Evolutionary conservation across 1,139 yeast species (phyloP), one percentile per base, ranked within the genome.

Genomic region (Sporopachydermia cereana): DNA sequence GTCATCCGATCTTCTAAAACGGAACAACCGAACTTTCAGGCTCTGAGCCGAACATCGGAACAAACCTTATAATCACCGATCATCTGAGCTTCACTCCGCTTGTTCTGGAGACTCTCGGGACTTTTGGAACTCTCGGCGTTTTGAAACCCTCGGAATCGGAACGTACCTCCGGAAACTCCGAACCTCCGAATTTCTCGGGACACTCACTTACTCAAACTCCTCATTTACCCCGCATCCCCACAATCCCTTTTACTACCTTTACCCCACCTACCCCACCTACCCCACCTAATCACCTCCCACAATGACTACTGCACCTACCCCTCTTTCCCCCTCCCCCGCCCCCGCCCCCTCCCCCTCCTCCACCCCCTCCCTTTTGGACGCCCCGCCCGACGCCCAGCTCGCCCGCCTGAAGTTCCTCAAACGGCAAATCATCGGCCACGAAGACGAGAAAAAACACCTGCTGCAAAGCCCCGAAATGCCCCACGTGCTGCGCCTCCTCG

Each of bases 341-440:
- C n/a, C 21, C 31, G 43, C 41, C 29, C 42, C 24, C 42, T 4
- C 43, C 18, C 42, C 41, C 43, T 43, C 27, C 44, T 24, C 22
- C 44, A 22, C 45, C 27, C 4, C 18, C 45, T 43, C 3, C 42
- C 41, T 9, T 3, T n/a, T 20, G 17, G 21, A 27, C 34, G 45
- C 24, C 16, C 17, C 16, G 42, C 46, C 45, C n/a, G 39, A 34
- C 39, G 22, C 44, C n/a, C 57, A 53, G 44, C 46, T 56, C 12
- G 43, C 27, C 3, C 59, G 54, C 14, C 51, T 63, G 34, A 46
- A 52, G 43, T 44, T 50, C 21, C 50, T 62, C 42, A 62, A 62
- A 47, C 59, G 61, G 48, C 50, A 57, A 9, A 49, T 61, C n/a
- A 62, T 63, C 31, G 67, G 67, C 17, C 66, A 62, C 44, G 54